Evolutionary conservation across 371 early-diverging fungal species (phyloP), one percentile per base, ranked within the genome.

Genomic region (Mortierella sp.): DNA sequence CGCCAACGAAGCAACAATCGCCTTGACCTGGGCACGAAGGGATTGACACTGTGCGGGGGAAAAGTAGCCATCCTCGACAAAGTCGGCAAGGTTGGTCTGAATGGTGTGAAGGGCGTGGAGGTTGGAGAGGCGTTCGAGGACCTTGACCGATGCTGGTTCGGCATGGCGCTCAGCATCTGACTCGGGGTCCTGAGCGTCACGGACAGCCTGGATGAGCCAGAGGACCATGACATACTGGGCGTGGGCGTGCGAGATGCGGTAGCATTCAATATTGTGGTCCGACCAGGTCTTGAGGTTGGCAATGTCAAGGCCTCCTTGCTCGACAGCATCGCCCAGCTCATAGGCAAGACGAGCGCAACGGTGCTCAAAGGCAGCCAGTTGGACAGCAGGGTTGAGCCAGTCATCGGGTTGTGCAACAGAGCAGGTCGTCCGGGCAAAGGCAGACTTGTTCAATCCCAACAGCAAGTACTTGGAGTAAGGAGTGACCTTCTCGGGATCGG

Each of bases 41-140:
- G 91, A 83, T 54, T 87, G 88, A 2, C 89, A 87, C 81, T 94
- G 94, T 6, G 89, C 89, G 13, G 91, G 81, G 9, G 81, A 80
- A 44, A 88, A 77, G 70, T 87, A 92, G 0, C 92, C 93, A 31
- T 90, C 84, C 11, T 88, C 88, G 19, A 94, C 88, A 73, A 95
- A 92, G 61, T 95, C 93, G 43, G 92, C 92, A 26, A 93, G 88
- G 24, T 93, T 93, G 55, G 91, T 91, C 78, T 93, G 91, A 81
- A 95, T 93, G 16, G 91, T 90, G 74, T 94, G 90, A 31, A 95
- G 84, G 31, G 93, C 93, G 76, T 92, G 90, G 64, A 96, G 84
- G 5, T 89, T 64, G 10, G 93, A 89, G 77, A 95, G 80, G 21
- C 83, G 82, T 61, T 83, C 88, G 51, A 92, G 75, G 0, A 89